These are phyloP conservation scores for Parastagonospora nodorum DNA, from an alignment of 2,329 filamentous ascomycete species.

Conservation along the genomic window DNA sequence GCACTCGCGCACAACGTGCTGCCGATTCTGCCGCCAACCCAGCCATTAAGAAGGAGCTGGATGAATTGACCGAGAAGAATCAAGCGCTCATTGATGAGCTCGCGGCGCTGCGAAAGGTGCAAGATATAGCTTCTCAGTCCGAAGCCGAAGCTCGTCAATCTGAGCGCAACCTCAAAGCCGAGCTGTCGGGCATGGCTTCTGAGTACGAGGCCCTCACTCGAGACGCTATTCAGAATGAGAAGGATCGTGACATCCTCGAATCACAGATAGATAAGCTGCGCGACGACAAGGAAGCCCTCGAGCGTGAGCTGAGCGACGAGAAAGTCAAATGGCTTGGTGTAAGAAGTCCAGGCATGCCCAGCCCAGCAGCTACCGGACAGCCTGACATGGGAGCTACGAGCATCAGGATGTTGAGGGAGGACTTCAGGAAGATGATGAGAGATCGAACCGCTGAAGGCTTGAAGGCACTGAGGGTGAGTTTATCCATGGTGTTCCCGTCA, in stretches of 20 bases:
- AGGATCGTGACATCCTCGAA: conserved; percentile 70
- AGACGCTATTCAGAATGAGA: conserved; percentile 72
- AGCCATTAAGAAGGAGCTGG: conserved; percentile 64
- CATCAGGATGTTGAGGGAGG: conserved; percentile 70
- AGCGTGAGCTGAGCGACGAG: conserved; percentile 69
- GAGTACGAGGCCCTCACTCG: conserved; percentile 75
- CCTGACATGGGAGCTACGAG: conserved; percentile 62
- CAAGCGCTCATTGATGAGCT: conserved; percentile 50
- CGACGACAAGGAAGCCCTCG: conserved; percentile 67
- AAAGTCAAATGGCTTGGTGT: conserved; percentile 69
- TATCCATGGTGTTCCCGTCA: neutral
- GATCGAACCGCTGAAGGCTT: conserved; percentile 70
- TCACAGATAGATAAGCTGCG: conserved; percentile 65
- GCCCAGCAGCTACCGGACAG: conserved; percentile 18
- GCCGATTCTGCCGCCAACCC: conserved; percentile 65
- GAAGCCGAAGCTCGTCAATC: conserved; percentile 44
- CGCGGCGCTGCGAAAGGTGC: conserved; percentile 47
- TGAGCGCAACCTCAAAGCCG: conserved; percentile 61
- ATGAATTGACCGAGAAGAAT: conserved; percentile 57
- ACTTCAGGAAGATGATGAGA: conserved; percentile 83
- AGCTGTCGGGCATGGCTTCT: conserved; percentile 69
- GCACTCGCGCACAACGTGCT: conserved; percentile 70
- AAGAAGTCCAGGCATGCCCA: conserved; percentile 56
- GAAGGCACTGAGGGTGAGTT: conserved; percentile 67
- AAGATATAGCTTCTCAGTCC: conserved; percentile 42